A percentile compares a stretch with the other conserved stretches of the same genome.
phyloP scores from a whole-genome alignment of 2,329 filamentous ascomycete species.

The Fusarium tuaranense region DNA sequence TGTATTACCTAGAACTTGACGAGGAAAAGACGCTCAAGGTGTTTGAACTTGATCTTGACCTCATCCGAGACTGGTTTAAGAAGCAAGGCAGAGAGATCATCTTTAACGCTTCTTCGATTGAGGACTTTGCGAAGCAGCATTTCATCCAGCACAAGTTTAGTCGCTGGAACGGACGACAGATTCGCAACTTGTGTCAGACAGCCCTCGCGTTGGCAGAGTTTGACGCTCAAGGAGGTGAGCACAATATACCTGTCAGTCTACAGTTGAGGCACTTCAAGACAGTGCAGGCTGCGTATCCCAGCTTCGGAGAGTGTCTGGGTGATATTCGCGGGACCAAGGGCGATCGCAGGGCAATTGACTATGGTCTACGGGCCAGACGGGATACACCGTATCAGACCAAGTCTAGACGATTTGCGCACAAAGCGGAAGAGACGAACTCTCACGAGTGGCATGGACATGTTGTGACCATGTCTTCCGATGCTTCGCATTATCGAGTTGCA shows the following conservation, averaged over 20 bases:
- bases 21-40: too few species aligned
- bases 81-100: too few species aligned
- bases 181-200: too few species aligned
- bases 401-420: background rate
- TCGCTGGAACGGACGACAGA: too few species aligned
- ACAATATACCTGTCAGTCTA: background rate
- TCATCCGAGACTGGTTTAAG: too few species aligned
- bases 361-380: background rate
- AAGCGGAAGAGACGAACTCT: background rate
- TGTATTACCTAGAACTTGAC: background rate
- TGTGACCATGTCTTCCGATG: background rate
- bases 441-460: background rate
- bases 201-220: too few species aligned
- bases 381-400: background rate
- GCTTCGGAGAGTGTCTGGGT: background rate
- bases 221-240: conserved; percentile 29
- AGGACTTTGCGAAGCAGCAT: too few species aligned
- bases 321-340: background rate
- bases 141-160: too few species aligned
- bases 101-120: too few species aligned
- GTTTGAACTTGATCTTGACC: too few species aligned
- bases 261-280: background rate
- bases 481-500: background rate
- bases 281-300: background rate
- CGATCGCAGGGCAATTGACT: background rate